These are phyloP conservation scores for Rosa lucieae DNA, from an alignment of 306 rosid genomes.

Conservation along the genomic window DNA sequence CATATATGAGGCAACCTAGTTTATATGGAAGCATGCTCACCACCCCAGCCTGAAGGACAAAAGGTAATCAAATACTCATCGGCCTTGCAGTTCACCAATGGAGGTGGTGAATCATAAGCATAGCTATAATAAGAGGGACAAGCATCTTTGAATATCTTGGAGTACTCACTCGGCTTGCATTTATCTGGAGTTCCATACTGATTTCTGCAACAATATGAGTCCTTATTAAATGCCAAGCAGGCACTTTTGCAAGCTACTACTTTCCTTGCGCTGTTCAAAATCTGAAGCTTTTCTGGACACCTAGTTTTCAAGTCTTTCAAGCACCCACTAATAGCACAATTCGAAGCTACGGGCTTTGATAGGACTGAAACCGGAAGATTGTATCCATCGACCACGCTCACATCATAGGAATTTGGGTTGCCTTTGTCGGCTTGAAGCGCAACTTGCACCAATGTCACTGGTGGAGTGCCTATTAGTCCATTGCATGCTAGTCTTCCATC, in stretches of 20 bases:
- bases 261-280: slow-evolving; percentile 42
- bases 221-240: slow-evolving; percentile 73
- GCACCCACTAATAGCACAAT: slow-evolving; percentile 62
- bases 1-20: background rate
- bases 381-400: slow-evolving; percentile 85
- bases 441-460: slow-evolving; percentile 71
- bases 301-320: slow-evolving; percentile 42
- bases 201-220: slow-evolving; percentile 73
- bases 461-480: slow-evolving; percentile 80
- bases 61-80: slow-evolving; percentile 57
- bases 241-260: slow-evolving; percentile 88
- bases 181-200: slow-evolving; percentile 54
- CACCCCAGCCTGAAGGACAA: slow-evolving; percentile 73
- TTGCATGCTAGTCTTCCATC: slow-evolving; percentile 73
- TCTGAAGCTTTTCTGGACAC: slow-evolving; percentile 67
- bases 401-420: slow-evolving; percentile 67
- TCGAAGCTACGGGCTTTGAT: slow-evolving; percentile 32
- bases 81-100: slow-evolving; percentile 60
- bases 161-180: slow-evolving; percentile 70
- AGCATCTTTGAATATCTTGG: slow-evolving; percentile 72
- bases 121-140: slow-evolving; percentile 76
- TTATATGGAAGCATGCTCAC: slow-evolving; percentile 23
- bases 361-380: slow-evolving; percentile 57
- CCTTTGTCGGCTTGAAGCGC: slow-evolving; percentile 55
- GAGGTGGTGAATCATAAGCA: slow-evolving; percentile 72